These are phyloP conservation scores for Elongisporangium senticosum DNA, from an alignment of 352 stramenopile species.

Conservation along the genomic window DNA sequence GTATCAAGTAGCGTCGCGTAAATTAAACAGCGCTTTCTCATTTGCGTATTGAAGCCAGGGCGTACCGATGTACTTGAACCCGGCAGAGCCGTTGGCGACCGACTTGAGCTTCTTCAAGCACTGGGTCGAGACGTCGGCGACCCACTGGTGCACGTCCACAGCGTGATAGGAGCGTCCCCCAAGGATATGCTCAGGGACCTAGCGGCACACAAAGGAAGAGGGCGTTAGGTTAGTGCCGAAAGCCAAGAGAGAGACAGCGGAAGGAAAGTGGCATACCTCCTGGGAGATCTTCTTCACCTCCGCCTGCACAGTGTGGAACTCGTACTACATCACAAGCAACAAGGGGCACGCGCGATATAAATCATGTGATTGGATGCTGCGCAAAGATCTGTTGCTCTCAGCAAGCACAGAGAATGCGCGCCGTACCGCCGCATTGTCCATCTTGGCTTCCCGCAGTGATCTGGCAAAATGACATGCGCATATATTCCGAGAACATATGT, in stretches of 20 bases:
- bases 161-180: constrained; percentile 67
- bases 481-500: background rate
- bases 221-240: background rate
- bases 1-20: background rate
- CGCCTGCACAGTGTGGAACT: constrained; percentile 79
- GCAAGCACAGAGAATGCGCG: background rate
- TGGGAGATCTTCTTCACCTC: constrained; percentile 85
- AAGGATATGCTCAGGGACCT: constrained; percentile 76
- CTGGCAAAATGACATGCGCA: background rate
- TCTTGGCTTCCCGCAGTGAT: constrained; percentile 31
- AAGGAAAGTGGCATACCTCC: constrained; percentile 32
- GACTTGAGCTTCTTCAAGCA: constrained; percentile 82
- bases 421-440: constrained; percentile 49
- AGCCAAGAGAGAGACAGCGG: background rate
- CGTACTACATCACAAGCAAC: constrained; percentile 36
- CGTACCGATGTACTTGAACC: constrained; percentile 87
- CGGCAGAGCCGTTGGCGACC: constrained; percentile 75
- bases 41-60: background rate
- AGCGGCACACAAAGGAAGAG: background rate
- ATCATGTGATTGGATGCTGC: background rate
- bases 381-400: background rate
- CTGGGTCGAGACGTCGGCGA: constrained; percentile 63
- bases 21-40: constrained; percentile 9
- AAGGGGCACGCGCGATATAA: background rate
- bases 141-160: constrained; percentile 77